Evolutionary conservation across 805 yeast species (phyloP).

Genomic region (Cyberlindnera subsufficiens): DNA sequence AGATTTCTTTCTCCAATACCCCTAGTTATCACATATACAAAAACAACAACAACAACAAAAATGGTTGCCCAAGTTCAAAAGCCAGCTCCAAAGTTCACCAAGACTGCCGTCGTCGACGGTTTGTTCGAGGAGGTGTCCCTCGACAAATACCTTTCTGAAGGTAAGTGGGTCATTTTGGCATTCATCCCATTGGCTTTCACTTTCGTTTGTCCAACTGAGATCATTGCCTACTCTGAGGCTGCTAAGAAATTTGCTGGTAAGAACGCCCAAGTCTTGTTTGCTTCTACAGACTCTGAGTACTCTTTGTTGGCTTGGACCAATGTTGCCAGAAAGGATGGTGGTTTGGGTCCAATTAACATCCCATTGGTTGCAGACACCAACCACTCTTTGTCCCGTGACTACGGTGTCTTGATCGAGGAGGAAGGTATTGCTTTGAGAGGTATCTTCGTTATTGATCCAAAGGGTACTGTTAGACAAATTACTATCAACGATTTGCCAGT

Average conservation of each 20-base stretch:
- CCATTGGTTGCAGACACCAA: constrained; percentile 96
- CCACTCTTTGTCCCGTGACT: constrained; percentile 91
- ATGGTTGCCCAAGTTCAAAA: constrained; percentile 91
- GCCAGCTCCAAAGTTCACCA: constrained; percentile 94
- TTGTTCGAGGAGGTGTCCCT: constrained; percentile 90
- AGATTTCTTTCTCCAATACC: background rate
- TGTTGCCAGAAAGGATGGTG: constrained; percentile 94
- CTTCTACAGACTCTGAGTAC: constrained; percentile 98
- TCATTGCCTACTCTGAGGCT: constrained; percentile 97
- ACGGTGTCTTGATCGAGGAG: constrained; percentile 96
- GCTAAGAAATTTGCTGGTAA: constrained; percentile 82
- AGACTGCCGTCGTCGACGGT: constrained; percentile 97
- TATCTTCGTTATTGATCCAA: constrained; percentile 95
- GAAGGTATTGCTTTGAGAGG: constrained; percentile 98
- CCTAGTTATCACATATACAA: background rate
- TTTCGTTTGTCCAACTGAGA: constrained; percentile 98
- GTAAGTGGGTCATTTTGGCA: constrained; percentile 95
- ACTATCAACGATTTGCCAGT: constrained; percentile 99
- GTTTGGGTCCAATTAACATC: constrained; percentile 90
- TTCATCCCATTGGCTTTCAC: constrained; percentile 99
- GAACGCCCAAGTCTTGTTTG: constrained; percentile 85
- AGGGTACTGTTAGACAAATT: constrained; percentile 90
- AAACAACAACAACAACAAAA: constrained; percentile 22
- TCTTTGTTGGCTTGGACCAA: constrained; percentile 98
- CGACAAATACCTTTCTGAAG: constrained; percentile 76